Evolutionary conservation across 176 grass and related monocot genomes (phyloP), one percentile per base, ranked within the genome.

Genomic region (Poa pratensis): DNA sequence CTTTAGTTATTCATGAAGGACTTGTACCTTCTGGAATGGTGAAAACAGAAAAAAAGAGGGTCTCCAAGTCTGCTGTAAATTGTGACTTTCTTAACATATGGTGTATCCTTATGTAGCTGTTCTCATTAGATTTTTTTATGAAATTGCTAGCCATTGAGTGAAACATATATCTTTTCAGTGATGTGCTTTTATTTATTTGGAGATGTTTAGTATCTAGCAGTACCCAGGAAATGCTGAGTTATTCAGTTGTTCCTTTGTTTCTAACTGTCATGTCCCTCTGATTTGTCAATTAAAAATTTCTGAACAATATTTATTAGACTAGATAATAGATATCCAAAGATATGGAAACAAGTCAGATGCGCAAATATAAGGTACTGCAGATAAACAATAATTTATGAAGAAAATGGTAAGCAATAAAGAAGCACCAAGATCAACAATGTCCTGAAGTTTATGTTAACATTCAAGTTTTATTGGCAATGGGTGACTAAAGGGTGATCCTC

Each of bases 1-100:
- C 28, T 96, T 93, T 83, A 88, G 20, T 32, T 89, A 93, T 55
- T 93, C 77, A 67, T 87, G 20, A 85, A 67, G 60, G 14, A 68
- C 43, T 42, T 82, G 34, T 71, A 43, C 30, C 43, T 82, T 71
- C 30, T 53, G 13, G 10, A 43, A 70, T 14, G 15, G 0, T 49
- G 63, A 46, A 34, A 82, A 83, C 3, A 60, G 49, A 75, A 39
- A 11, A 69, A 22, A 63, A 7, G 6, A 37, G 35, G 7, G 73
- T 54, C 1, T 58, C 5, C n/a, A 43, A 82, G 4, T 65, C 34
- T 49, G 9, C 55, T 72, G 42, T 63, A 52, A 86, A 72, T 23
- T 82, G 59, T 68, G 69, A 77, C 16, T 0, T 51, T 49, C 58
- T 51, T 45, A 67, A 61, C 14, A 58, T 27, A 66, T 68, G 72